Evolutionary conservation across 1,284 basidiomycete species (phyloP).

Genomic region (Rhodotorula sp.): DNA sequence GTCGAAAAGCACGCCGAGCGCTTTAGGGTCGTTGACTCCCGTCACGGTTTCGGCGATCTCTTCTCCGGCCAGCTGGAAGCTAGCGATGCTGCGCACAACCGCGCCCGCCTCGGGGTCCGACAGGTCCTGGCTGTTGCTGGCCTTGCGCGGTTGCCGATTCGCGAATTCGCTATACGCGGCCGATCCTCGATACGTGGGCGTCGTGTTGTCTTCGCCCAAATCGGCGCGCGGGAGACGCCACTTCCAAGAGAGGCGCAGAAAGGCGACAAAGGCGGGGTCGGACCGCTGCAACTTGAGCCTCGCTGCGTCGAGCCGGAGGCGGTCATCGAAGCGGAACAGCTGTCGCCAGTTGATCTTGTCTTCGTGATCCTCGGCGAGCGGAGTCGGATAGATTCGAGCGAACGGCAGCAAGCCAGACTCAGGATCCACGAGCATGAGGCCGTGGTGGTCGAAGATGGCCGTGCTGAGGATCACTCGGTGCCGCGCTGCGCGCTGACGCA

Average conservation of each 20-base stretch:
- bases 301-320: constrained; percentile 27
- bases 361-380: not conserved
- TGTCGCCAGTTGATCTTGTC: constrained; percentile 3
- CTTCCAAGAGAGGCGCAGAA: constrained; percentile 52
- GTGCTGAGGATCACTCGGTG: constrained; percentile 53
- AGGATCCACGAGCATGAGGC: constrained; percentile 51
- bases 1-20: constrained; percentile 53
- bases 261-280: constrained; percentile 53
- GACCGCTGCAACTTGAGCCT: constrained; percentile 49
- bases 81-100: constrained; percentile 23
- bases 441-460: constrained; percentile 52
- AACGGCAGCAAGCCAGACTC: constrained; percentile 53
- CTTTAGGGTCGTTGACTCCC: constrained; percentile 14
- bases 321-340: constrained; percentile 13
- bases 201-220: not conserved
- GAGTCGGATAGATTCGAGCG: constrained; percentile 29
- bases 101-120: constrained; percentile 14
- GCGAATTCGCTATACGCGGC: not conserved
- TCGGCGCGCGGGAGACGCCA: constrained; percentile 45
- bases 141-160: not conserved
- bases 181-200: not conserved
- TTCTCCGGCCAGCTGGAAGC: constrained; percentile 34
- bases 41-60: constrained; percentile 27
- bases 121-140: not conserved
- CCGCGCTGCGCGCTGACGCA: constrained; percentile 48